These are phyloP conservation scores for Lodderomyces elongisporus DNA, from an alignment of 1,139 yeast genomes.

Conservation along the genomic window DNA sequence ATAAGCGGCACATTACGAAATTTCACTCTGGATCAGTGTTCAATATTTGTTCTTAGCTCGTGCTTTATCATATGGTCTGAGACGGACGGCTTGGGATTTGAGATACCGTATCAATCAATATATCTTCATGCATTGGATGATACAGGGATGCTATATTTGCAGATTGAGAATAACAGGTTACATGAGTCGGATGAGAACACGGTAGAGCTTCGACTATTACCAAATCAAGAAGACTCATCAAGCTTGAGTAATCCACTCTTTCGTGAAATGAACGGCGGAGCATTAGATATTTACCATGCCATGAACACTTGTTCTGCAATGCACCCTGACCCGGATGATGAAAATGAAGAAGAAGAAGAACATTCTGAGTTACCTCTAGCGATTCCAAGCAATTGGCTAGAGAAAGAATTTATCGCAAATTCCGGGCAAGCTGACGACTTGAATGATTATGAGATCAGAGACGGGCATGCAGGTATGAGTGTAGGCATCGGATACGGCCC, in stretches of 20 bases:
- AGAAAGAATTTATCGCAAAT: too few species aligned
- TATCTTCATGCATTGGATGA: conserved; percentile 35
- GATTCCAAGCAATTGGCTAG: conserved; percentile 21
- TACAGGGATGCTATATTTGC: conserved; percentile 23
- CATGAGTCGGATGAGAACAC: not conserved
- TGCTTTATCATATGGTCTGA: conserved; percentile 34
- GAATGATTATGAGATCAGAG: conserved; percentile 14
- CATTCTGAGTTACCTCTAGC: too few species aligned
- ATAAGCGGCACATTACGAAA: conserved; percentile 2
- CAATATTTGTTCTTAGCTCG: conserved; percentile 37
- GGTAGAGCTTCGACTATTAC: conserved; percentile 1
- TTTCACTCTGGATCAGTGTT: conserved; percentile 11
- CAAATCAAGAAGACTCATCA: not conserved
- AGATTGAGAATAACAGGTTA: conserved; percentile 3
- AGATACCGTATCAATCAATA: conserved; percentile 36
- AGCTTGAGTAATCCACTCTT: conserved; percentile 3
- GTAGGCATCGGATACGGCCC: conserved; percentile 41
- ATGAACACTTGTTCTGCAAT: conserved; percentile 37
- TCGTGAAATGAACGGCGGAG: not conserved
- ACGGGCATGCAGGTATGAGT: conserved; percentile 38
- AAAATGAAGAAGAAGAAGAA: conserved; percentile 18
- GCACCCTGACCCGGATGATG: conserved; percentile 26
- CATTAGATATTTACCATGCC: conserved; percentile 27
- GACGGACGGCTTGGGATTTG: conserved; percentile 27
- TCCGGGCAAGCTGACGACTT: conserved; percentile 42